phyloP scores from a whole-genome alignment of 305 asterid genomes.

The Andrographis paniculata region DNA sequence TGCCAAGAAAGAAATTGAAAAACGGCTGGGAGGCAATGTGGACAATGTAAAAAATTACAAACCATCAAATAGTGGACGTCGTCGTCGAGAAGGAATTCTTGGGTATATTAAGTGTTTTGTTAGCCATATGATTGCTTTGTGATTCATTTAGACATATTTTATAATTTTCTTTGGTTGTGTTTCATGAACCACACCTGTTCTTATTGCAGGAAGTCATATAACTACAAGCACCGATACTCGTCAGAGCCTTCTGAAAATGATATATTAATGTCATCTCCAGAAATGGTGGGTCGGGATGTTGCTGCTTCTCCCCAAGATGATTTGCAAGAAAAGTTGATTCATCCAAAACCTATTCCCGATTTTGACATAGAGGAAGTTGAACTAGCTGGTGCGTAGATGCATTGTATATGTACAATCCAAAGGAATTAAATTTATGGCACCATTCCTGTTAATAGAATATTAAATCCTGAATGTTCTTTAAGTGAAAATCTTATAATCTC shows the following conservation, averaged over 20 bases:
- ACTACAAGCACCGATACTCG: conserved; percentile 46
- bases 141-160: conserved; percentile 9
- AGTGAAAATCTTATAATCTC: conserved; percentile 14
- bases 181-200: conserved; percentile 14
- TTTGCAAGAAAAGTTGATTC: conserved; percentile 23
- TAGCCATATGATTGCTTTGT: conserved; percentile 16
- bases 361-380: conserved; percentile 38
- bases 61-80: conserved; percentile 35
- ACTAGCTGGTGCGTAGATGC: conserved; percentile 41
- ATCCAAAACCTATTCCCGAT: conserved; percentile 27
- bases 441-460: conserved; percentile 2
- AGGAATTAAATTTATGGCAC: conserved; percentile 10
- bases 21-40: conserved; percentile 38
- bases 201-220: conserved; percentile 47
- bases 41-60: conserved; percentile 26
- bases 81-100: conserved; percentile 60
- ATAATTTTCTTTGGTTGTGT: not conserved
- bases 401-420: conserved; percentile 10
- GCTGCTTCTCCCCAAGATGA: conserved; percentile 27
- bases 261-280: conserved; percentile 37
- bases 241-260: conserved; percentile 31
- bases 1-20: conserved; percentile 65
- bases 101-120: conserved; percentile 37
- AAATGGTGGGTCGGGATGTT: conserved; percentile 27
- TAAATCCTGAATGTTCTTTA: conserved; percentile 4